These are phyloP conservation scores for Cystobasidium onofrii DNA, from an alignment of 768 basidiomycete genomes.

Conservation along the genomic window DNA sequence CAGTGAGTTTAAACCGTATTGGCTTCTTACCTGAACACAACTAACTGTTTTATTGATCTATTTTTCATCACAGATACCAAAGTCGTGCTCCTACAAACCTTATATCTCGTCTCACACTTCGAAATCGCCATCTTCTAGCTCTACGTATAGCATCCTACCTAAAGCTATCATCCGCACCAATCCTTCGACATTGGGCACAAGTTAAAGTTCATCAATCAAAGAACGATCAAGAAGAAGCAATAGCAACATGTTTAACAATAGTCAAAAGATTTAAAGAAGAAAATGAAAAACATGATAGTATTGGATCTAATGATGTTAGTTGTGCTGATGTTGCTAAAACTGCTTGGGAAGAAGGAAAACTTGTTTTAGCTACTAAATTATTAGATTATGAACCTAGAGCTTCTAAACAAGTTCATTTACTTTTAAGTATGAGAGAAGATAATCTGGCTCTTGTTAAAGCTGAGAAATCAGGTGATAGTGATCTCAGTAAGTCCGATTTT, in stretches of 20 bases:
- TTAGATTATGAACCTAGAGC: constrained; percentile 83
- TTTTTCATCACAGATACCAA: constrained; percentile 56
- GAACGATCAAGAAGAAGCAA: constrained; percentile 59
- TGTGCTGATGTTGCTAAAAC: constrained; percentile 90
- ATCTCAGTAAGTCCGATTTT: constrained; percentile 81
- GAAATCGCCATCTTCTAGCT: constrained; percentile 83
- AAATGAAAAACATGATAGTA: constrained; percentile 52
- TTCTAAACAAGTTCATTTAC: constrained; percentile 85
- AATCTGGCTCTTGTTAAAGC: constrained; percentile 76
- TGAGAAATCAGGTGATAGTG: constrained; percentile 87
- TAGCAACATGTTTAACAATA: constrained; percentile 68
- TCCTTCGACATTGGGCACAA: constrained; percentile 91
- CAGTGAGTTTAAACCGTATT: constrained; percentile 53
- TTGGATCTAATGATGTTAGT: constrained; percentile 55
- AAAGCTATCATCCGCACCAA: constrained; percentile 70
- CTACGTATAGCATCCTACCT: constrained; percentile 80
- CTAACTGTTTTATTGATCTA: constrained; percentile 15
- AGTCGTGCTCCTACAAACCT: constrained; percentile 71
- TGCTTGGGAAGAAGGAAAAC: constrained; percentile 81
- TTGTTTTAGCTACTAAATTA: constrained; percentile 73
- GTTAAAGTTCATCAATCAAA: constrained; percentile 68
- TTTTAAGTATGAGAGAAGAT: constrained; percentile 91
- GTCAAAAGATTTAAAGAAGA: constrained; percentile 82
- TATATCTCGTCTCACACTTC: constrained; percentile 70
- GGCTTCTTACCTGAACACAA: neutral